A percentile compares a stretch with the other conserved stretches of the same genome.
Evolutionary conservation across 192 early-diverging fungal species (phyloP).

Genomic region (Podila clonocystis): DNA sequence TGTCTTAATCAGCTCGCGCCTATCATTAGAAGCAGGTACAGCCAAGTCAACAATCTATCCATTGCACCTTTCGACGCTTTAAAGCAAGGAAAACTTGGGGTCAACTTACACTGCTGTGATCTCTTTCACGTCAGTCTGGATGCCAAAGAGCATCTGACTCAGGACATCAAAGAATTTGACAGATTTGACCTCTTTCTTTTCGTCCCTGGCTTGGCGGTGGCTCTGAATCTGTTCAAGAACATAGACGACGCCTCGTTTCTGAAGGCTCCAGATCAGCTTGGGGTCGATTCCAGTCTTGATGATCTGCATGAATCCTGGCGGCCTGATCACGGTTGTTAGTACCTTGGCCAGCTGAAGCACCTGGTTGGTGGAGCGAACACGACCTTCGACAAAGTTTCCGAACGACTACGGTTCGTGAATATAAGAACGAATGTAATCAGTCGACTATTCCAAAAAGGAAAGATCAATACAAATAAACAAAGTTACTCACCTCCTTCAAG

Average conservation of each 20-base stretch:
- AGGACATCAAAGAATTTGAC: slow-evolving; percentile 63
- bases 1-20: slow-evolving; percentile 51
- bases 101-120: slow-evolving; percentile 54
- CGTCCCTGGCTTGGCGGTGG: slow-evolving; percentile 9
- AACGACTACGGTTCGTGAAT: slow-evolving; percentile 21
- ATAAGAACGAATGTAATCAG: not conserved
- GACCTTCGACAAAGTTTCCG: slow-evolving; percentile 30
- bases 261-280: slow-evolving; percentile 36
- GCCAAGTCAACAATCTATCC: not conserved
- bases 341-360: slow-evolving; percentile 50
- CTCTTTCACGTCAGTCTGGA: slow-evolving; percentile 35
- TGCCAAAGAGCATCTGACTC: slow-evolving; percentile 39
- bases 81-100: not conserved
- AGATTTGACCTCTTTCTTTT: slow-evolving; percentile 14
- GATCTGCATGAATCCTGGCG: slow-evolving; percentile 31
- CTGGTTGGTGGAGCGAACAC: slow-evolving; percentile 34
- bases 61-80: too few species aligned
- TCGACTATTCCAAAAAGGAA: not conserved
- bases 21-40: slow-evolving; percentile 11
- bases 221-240: slow-evolving; percentile 30
- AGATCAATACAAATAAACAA: not conserved
- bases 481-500: slow-evolving; percentile 52
- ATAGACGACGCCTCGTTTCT: slow-evolving; percentile 52
- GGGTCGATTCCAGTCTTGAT: slow-evolving; percentile 26
- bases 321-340: slow-evolving; percentile 32